phyloP scores from a whole-genome alignment of 345 rosid genomes.

The Barbarea vulgaris region DNA sequence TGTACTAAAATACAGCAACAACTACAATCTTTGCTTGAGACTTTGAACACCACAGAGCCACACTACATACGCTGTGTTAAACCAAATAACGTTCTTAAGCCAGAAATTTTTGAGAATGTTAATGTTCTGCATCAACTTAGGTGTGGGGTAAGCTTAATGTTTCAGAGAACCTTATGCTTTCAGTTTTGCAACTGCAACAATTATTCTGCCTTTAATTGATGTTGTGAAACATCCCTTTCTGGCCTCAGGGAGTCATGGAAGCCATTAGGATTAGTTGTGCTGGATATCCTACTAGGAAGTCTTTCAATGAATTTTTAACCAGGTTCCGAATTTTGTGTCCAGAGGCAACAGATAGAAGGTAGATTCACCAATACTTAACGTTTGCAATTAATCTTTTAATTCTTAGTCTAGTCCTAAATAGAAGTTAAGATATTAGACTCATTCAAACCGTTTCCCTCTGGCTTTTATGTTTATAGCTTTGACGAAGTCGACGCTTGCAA shows the following conservation, averaged over 20 bases:
- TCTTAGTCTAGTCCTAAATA: slow-evolving; percentile 4
- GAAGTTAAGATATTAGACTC: not conserved
- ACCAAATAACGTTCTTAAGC: slow-evolving; percentile 95
- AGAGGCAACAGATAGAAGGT: slow-evolving; percentile 62
- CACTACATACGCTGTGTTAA: slow-evolving; percentile 96
- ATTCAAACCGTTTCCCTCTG: slow-evolving; percentile 20
- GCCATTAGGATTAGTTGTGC: slow-evolving; percentile 99
- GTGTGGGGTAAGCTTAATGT: slow-evolving; percentile 83
- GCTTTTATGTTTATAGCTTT: slow-evolving; percentile 45
- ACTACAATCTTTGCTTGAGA: slow-evolving; percentile 92
- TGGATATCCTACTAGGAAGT: slow-evolving; percentile 91
- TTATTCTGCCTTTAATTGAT: slow-evolving; percentile 6
- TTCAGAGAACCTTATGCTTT: slow-evolving; percentile 35
- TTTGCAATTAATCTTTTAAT: slow-evolving; percentile 17
- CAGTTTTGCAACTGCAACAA: slow-evolving; percentile 7
- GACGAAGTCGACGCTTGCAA: slow-evolving; percentile 81
- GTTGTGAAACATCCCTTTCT: slow-evolving; percentile 20
- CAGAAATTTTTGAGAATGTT: slow-evolving; percentile 78
- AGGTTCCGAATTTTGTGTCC: slow-evolving; percentile 77
- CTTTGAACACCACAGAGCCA: slow-evolving; percentile 87
- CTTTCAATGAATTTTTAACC: slow-evolving; percentile 66
- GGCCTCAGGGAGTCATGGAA: slow-evolving; percentile 89
- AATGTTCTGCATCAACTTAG: slow-evolving; percentile 88
- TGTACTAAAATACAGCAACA: slow-evolving; percentile 76
- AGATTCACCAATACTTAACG: slow-evolving; percentile 23